Conservation (phyloP, 73 alveolate genomes). For the Stentor roeselii region DNA sequence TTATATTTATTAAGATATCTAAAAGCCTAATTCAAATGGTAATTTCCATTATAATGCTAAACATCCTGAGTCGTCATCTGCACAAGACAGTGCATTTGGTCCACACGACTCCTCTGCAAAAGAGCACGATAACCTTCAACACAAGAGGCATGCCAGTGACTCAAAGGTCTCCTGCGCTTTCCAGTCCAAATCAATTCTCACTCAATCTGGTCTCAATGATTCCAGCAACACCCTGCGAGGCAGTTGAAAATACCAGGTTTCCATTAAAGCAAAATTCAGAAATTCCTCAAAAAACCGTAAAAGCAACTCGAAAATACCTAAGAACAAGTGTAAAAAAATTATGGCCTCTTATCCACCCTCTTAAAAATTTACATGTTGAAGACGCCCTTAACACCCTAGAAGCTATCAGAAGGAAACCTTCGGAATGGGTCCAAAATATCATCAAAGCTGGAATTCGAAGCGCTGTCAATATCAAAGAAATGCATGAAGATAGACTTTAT, state of each 20-base stretch:
- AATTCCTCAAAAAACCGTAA: neutral
- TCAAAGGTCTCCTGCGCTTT: neutral
- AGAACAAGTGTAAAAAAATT: neutral
- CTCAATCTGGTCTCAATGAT: neutral
- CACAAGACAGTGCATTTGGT: neutral
- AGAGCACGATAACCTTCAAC: neutral
- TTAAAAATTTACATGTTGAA: neutral
- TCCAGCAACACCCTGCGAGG: neutral
- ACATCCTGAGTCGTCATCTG: neutral
- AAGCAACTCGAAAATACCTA: neutral
- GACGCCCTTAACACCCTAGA: neutral
- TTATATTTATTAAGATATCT: neutral
- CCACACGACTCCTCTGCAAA: neutral
- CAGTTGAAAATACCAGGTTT: neutral
- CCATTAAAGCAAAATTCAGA: neutral
- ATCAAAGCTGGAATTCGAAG: neutral
- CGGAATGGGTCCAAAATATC: neutral
- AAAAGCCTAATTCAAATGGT: too few relatives aligned
- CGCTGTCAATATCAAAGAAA: neutral
- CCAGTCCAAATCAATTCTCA: neutral
- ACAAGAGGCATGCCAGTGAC: neutral
- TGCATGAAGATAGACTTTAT: neutral
- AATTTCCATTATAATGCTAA: neutral
- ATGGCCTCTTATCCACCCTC: neutral
- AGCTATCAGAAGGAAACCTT: neutral